Base-by-base conservation (phyloP, 78 protist species). In the Paratrimastix pyriformis region DNA sequence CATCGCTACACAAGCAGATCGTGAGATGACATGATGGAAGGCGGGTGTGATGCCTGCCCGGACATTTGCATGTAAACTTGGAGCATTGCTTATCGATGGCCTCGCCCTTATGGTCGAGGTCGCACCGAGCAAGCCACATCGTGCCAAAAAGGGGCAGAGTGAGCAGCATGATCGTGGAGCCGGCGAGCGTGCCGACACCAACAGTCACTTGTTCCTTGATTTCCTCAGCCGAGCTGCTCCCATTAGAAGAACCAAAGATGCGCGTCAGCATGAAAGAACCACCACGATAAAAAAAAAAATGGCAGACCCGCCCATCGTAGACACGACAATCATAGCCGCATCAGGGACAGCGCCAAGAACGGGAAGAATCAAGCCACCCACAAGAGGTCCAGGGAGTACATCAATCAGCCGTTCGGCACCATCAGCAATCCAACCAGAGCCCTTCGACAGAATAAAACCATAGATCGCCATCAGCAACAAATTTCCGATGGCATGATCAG, bases 331-430 rank as follows among this genome's bases (percentile, higher is more conserved):
- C 24, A 74, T 74, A 5, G 68, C 68, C 13, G 33, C 21, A 50
- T 74, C 77, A 2, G 77, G 77, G 30, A 74, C 21, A 13, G 62
- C 77, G 21, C 77, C 77, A 15, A 74, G 33, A 7, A 74, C 32
- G 15, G 77, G 77, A 2, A 74, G 42, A 3, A 74, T 30, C 6
- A 60, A 30, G 26, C 64, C 18, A 46, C 77, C 77, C 3, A 74
- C 64, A 29, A 37, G 48, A 40, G n/a, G 5, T 2, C 24, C 11
- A 7, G 35, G 6, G 1, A 43, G 26, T 18, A 37, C 38, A 2
- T 33, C 2, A 2, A 24, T 6, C 38, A 74, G 77, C 13, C 1
- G 58, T 37, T 74, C 77, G 7, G 72, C 29, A 59, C 77, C 77
- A 46, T 74, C 33, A 35, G 77, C 77, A 7, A 74, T 33, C 1